A percentile compares a stretch with the other conserved stretches of the same genome.
Conservation (phyloP, 805 yeast genomes). For the Saturnispora zaruensis region DNA sequence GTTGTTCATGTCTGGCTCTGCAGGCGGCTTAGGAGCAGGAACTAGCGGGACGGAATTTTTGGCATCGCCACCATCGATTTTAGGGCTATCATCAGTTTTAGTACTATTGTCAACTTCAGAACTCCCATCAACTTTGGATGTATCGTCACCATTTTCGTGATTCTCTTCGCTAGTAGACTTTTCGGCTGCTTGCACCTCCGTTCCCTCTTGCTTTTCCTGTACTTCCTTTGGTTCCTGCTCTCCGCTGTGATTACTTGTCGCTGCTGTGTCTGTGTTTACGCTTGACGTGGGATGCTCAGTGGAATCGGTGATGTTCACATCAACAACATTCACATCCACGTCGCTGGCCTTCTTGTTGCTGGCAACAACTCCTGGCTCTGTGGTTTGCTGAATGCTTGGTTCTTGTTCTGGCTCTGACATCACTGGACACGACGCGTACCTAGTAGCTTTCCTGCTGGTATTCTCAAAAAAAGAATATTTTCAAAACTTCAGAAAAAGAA, state of each 20-base stretch:
- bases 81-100: not conserved
- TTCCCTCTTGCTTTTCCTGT: not conserved
- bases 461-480: not conserved
- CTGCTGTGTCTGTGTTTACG: not conserved
- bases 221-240: not conserved
- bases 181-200: not conserved
- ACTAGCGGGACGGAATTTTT: slow-evolving; percentile 20
- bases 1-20: slow-evolving; percentile 65
- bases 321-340: not conserved
- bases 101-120: not conserved
- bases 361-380: not conserved
- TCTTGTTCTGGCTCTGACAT: slow-evolving; percentile 3
- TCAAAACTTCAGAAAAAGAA: not conserved
- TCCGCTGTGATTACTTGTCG: not conserved
- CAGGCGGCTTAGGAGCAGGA: slow-evolving; percentile 71
- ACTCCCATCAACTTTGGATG: too few species aligned
- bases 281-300: not conserved
- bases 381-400: not conserved
- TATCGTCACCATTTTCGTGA: not conserved
- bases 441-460: not conserved
- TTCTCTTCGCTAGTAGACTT: not conserved
- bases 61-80: not conserved
- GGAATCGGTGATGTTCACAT: not conserved
- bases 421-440: not conserved
- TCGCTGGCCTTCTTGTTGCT: not conserved